Base-by-base conservation (phyloP, 345 rosid genomes). In the Salix brachista region DNA sequence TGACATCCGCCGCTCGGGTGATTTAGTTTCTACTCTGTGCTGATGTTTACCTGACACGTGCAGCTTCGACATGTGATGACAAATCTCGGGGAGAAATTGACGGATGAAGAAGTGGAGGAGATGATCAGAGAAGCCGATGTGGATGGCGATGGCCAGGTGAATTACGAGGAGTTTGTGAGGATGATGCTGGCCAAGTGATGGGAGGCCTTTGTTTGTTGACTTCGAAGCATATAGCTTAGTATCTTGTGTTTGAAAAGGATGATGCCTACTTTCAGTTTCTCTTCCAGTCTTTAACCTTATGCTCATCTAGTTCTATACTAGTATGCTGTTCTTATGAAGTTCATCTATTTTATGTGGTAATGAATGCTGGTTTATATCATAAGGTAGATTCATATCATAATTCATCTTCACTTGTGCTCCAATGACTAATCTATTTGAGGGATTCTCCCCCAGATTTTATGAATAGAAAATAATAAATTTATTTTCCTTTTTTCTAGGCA, bases 61-160 rank as follows among this genome's bases (percentile, higher is more conserved):
- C 86, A 83, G 90, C 86, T 85, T n/a, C 86, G 87, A 4, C 88
- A 82, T 67, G 87, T 85, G 50, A 85, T 84, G 87, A 82, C 87
- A 19, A 85, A 84, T 77, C 88, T 85, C 1, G 87, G 88, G 0
- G 90, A 87, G 88, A 87, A 85, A 66, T 74, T 87, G 56, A 85
- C 84, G 0, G 90, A 87, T 34, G 88, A 85, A 48, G 88, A 87
- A 77, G 87, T 85, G 18, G 85, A 87, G 11, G 87, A 87, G 87
- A 84, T 87, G 88, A 77, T 85, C 41, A 86, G 79, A 21, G 90
- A 85, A 16, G 88, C 83, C 8, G 88, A 87, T 69, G 85, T 75
- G 3, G 88, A 87, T 62, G 87, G 88, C 32, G 87, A 87, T 73
- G 88, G 90, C 36, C 90, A 87, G 80, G 87, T 85, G 30, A 82